These are phyloP conservation scores for Gossypium davidsonii DNA, from an alignment of 441 rosid genomes.

Conservation along the genomic window DNA sequence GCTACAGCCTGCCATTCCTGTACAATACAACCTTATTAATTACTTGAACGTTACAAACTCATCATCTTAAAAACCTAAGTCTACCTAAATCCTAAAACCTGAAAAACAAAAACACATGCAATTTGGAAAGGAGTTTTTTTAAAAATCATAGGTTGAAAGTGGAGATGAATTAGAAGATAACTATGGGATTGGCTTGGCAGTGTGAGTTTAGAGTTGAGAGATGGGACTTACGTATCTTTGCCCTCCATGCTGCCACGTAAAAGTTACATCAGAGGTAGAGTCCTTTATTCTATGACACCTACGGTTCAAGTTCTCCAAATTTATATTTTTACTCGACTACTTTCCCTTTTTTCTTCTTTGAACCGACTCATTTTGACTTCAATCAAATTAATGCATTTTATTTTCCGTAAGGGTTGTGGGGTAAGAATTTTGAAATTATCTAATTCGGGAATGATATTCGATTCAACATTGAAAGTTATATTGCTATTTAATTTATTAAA, in stretches of 20 bases:
- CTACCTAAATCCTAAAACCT: background rate
- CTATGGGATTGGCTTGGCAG: background rate
- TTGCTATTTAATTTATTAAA: too few species aligned
- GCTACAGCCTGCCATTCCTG: background rate
- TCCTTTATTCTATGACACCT: background rate
- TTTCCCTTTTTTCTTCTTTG: background rate
- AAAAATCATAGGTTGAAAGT: background rate
- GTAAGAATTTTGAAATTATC: too few species aligned
- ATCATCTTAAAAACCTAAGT: background rate
- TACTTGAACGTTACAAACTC: background rate
- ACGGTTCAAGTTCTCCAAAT: background rate
- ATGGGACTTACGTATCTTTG: background rate
- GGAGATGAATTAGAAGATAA: background rate
- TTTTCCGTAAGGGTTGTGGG: too few species aligned
- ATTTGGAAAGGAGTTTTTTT: background rate
- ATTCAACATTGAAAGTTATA: too few species aligned
- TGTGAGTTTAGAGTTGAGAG: slow-evolving; percentile 2
- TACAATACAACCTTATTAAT: background rate
- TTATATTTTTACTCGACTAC: background rate
- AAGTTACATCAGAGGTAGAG: background rate
- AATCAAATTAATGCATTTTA: background rate
- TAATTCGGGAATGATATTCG: too few species aligned
- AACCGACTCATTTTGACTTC: background rate
- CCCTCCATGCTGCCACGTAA: slow-evolving; percentile 7
- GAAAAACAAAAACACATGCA: background rate